Conservation (phyloP, 208 protist genomes). For the Cochliopodium minus region DNA sequence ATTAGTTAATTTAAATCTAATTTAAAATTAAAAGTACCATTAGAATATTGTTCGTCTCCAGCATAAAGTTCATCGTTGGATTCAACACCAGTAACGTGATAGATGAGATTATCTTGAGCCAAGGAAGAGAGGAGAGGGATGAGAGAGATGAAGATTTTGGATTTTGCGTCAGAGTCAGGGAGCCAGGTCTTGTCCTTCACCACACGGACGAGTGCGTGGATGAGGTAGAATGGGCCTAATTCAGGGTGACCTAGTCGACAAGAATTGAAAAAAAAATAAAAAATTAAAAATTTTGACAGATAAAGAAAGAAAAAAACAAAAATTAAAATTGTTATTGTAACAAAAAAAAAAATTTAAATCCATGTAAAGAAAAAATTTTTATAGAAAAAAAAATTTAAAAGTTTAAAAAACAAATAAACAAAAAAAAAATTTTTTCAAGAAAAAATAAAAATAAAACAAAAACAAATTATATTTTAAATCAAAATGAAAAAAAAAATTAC, state of each 20-base stretch:
- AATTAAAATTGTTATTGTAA: too few species aligned
- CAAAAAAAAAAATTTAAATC: too few species aligned
- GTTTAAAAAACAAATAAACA: not conserved
- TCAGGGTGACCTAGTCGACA: constrained; percentile 2
- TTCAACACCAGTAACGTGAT: not conserved
- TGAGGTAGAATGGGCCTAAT: not conserved
- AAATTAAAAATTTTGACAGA: too few species aligned
- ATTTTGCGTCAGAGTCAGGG: not conserved
- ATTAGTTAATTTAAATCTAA: too few species aligned
- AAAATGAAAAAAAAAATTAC: not conserved
- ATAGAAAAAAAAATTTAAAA: not conserved
- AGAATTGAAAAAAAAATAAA: too few species aligned
- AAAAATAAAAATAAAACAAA: not conserved
- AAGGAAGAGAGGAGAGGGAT: not conserved
- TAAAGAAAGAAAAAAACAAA: too few species aligned
- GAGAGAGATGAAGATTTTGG: not conserved
- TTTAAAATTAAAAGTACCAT: too few species aligned
- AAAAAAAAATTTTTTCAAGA: not conserved
- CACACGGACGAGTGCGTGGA: not conserved
- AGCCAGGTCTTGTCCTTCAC: not conserved
- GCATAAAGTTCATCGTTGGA: not conserved
- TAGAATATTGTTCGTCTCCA: not conserved
- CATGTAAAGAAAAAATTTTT: too few species aligned
- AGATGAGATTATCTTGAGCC: not conserved
- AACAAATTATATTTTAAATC: not conserved